phyloP scores from a whole-genome alignment of 2,329 filamentous ascomycete genomes.

The Colletotrichum sp. region DNA sequence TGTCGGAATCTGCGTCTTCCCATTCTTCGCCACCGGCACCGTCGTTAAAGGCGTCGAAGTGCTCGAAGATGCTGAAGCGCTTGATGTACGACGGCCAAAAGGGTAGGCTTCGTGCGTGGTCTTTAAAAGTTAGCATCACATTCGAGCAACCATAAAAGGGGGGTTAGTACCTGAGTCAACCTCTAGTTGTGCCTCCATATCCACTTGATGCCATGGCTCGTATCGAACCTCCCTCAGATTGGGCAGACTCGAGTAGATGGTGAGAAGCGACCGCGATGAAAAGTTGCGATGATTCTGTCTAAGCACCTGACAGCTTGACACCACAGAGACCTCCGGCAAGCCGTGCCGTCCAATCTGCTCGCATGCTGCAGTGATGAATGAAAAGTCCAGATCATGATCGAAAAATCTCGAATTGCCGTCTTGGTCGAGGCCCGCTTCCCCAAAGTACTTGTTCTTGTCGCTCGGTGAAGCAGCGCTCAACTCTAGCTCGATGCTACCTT shows the following conservation, averaged over 20 bases:
- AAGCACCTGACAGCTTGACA: conserved; percentile 23
- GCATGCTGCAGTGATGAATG: conserved; percentile 21
- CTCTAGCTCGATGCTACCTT: conserved; percentile 26
- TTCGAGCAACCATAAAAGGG: not conserved
- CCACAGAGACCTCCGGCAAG: conserved; percentile 24
- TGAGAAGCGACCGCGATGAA: conserved; percentile 22
- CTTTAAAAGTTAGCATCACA: not conserved
- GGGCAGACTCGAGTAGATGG: conserved; percentile 25
- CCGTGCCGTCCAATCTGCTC: conserved; percentile 24
- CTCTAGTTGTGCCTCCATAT: conserved; percentile 20
- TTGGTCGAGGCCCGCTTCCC: conserved; percentile 25
- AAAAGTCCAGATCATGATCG: conserved; percentile 27
- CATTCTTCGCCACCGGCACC: not conserved
- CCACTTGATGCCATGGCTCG: conserved; percentile 26
- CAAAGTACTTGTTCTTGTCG: conserved; percentile 24
- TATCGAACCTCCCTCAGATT: conserved; percentile 21
- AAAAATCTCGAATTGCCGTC: conserved; percentile 29
- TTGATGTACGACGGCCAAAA: conserved; percentile 25
- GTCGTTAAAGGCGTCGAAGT: conserved; percentile 21
- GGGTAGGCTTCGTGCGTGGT: conserved; percentile 22
- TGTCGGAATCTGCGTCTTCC: conserved; percentile 15
- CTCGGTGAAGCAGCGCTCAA: conserved; percentile 27
- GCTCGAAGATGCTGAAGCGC: conserved; percentile 26
- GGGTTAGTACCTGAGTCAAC: conserved; percentile 20
- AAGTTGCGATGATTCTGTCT: conserved; percentile 27